phyloP scores from a whole-genome alignment of 1,284 basidiomycete genomes.

The Rhodotorula sp. region DNA sequence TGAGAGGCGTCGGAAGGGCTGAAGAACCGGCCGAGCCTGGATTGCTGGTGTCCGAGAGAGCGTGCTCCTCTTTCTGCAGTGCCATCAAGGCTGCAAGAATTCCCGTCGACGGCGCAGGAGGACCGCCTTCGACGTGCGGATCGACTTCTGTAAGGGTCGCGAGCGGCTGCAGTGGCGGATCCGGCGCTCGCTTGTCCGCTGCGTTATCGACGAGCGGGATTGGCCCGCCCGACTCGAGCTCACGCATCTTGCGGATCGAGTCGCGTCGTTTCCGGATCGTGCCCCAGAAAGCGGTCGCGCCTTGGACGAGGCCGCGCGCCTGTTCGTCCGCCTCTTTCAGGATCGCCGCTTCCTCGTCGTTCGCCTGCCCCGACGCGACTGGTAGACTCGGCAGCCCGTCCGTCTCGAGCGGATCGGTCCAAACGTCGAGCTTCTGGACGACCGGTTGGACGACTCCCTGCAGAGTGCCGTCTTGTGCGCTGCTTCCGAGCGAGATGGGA shows the following conservation, averaged over 20 bases:
- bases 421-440: slow-evolving; percentile 38
- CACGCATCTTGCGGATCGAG: neutral
- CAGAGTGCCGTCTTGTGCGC: slow-evolving; percentile 2
- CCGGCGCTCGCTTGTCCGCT: neutral
- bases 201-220: neutral
- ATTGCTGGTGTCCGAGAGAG: neutral
- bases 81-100: slow-evolving; percentile 41
- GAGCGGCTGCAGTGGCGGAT: neutral
- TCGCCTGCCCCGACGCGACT: slow-evolving; percentile 30
- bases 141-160: neutral
- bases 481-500: neutral
- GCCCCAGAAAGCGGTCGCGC: slow-evolving; percentile 18
- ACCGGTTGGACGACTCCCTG: neutral
- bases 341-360: slow-evolving; percentile 32
- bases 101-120: slow-evolving; percentile 13
- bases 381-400: slow-evolving; percentile 49
- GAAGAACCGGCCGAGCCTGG: slow-evolving; percentile 11
- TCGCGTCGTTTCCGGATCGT: slow-evolving; percentile 3
- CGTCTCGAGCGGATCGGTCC: slow-evolving; percentile 51
- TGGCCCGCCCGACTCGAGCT: neutral
- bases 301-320: slow-evolving; percentile 31
- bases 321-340: neutral
- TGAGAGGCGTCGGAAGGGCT: slow-evolving; percentile 1
- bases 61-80: slow-evolving; percentile 29
- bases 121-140: neutral